Base-by-base conservation (phyloP, 2,329 filamentous ascomycete genomes). In the Calonectria hawksworthii region DNA sequence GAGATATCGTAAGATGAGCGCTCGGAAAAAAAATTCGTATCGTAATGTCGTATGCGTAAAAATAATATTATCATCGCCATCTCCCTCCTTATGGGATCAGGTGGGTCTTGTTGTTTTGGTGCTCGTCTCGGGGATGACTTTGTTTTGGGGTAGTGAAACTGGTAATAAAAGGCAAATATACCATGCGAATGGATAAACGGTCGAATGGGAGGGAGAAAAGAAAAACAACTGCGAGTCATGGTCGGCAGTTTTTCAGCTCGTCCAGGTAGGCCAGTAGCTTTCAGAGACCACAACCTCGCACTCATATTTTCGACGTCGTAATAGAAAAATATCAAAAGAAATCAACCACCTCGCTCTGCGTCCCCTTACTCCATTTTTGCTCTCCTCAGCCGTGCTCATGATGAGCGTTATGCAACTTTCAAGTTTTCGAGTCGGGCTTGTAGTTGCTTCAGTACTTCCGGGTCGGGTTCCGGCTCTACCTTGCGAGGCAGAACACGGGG, bases 401-500 rank as follows among this genome's bases (percentile, higher is more conserved):
- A 30, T 66, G 68, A 47, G 34, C 47, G 61, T 74, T 79, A 84
- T 76, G 81, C 76, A 68, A 88, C 81, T 73, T 85, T 86, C 73
- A 90, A 76, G 32, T 80, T 82, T 67, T 86, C 86, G 65, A 94
- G 84, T 75, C 89, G 92, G 66, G 86, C 88, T 78, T 93, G 89
- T 26, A 94, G 86, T 63, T 86, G 87, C 80, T 87, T 88, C 69
- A 94, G 79, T 8, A 94, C 84, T 14, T 91, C 90, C 0, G 91
- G 91, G 80, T 94, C 92, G 2, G 90, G 91, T 79, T 90, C 88
- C 0, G 90, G 90, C 70, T 93, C 91, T 34, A 92, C 88, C 81
- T 90, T 92, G 78, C 89, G 90, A 18, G 91, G 90, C 72, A 89
- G 89, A 74, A 89, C 87, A 65, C 93, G 88, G 21, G 88, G 88